These are phyloP conservation scores for Botrytis porri DNA, from an alignment of 2,329 filamentous ascomycete species.

Conservation along the genomic window DNA sequence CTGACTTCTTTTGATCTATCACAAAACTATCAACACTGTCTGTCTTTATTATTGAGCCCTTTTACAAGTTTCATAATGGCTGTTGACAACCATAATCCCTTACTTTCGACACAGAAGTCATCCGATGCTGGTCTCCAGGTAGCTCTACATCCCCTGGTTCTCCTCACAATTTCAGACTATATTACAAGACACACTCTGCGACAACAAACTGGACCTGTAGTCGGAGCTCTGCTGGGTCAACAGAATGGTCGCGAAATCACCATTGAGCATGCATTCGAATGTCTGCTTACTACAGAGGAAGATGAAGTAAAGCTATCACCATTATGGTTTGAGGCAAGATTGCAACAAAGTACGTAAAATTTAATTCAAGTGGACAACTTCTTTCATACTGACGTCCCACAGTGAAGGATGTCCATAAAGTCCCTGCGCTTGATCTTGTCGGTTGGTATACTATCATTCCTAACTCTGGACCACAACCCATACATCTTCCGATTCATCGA, in stretches of 20 bases:
- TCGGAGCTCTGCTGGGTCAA: slow-evolving; percentile 86
- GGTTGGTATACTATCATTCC: slow-evolving; percentile 87
- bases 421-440: slow-evolving; percentile 77
- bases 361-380: neutral
- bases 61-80: slow-evolving; percentile 45
- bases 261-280: slow-evolving; percentile 90
- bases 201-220: slow-evolving; percentile 69
- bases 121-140: slow-evolving; percentile 67
- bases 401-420: slow-evolving; percentile 89
- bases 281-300: slow-evolving; percentile 51
- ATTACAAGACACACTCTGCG: slow-evolving; percentile 87
- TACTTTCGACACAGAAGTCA: slow-evolving; percentile 64
- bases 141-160: slow-evolving; percentile 86
- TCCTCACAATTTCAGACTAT: slow-evolving; percentile 95
- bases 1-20: neutral
- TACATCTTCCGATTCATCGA: slow-evolving; percentile 70
- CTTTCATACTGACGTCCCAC: slow-evolving; percentile 17
- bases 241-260: slow-evolving; percentile 89
- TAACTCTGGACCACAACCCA: slow-evolving; percentile 63
- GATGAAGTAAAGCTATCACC: slow-evolving; percentile 62
- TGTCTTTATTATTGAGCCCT: neutral
- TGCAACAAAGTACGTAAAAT: slow-evolving; percentile 73
- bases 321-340: slow-evolving; percentile 70
- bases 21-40: neutral
- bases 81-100: slow-evolving; percentile 47